These are phyloP conservation scores for Aspergillus sparsus DNA, from an alignment of 495 filamentous ascomycete species.

Conservation along the genomic window DNA sequence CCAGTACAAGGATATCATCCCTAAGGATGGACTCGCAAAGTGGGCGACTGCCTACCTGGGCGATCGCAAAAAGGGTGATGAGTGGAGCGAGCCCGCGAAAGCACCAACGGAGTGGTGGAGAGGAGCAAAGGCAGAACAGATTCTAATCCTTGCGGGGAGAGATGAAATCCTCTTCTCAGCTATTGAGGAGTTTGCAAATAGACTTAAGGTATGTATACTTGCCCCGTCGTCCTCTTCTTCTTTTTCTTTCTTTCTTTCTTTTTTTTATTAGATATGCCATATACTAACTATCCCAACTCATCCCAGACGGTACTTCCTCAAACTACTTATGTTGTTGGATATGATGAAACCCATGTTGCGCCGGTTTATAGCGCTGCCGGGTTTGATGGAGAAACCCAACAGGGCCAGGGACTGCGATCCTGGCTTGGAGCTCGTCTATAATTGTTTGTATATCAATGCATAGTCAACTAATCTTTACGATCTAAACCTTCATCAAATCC, in stretches of 20 bases:
- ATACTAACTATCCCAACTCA: background rate
- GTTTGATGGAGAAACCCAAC: slow-evolving; percentile 30
- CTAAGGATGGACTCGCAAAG: slow-evolving; percentile 22
- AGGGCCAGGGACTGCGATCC: slow-evolving; percentile 28
- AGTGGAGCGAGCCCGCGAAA: slow-evolving; percentile 55
- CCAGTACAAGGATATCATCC: slow-evolving; percentile 51
- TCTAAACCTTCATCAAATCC: background rate
- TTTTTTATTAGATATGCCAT: background rate
- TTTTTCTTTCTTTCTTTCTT: background rate
- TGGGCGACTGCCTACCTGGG: slow-evolving; percentile 53
- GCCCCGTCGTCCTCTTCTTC: background rate
- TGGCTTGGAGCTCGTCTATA: slow-evolving; percentile 39
- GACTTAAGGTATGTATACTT: slow-evolving; percentile 38
- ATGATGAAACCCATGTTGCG: slow-evolving; percentile 39
- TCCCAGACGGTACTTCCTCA: slow-evolving; percentile 37
- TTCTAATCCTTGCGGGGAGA: slow-evolving; percentile 54
- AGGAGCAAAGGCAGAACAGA: slow-evolving; percentile 43
- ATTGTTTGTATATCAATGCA: background rate
- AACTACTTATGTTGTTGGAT: slow-evolving; percentile 34
- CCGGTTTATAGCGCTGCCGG: slow-evolving; percentile 30
- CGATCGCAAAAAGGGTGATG: slow-evolving; percentile 43
- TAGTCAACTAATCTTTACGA: background rate
- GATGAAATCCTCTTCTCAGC: slow-evolving; percentile 60
- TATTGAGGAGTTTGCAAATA: slow-evolving; percentile 52
- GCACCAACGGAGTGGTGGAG: slow-evolving; percentile 59